A percentile compares a stretch with the other conserved stretches of the same genome.
phyloP scores from a whole-genome alignment of 208 protist genomes.

The Kentomonas sorsogonicus region DNA sequence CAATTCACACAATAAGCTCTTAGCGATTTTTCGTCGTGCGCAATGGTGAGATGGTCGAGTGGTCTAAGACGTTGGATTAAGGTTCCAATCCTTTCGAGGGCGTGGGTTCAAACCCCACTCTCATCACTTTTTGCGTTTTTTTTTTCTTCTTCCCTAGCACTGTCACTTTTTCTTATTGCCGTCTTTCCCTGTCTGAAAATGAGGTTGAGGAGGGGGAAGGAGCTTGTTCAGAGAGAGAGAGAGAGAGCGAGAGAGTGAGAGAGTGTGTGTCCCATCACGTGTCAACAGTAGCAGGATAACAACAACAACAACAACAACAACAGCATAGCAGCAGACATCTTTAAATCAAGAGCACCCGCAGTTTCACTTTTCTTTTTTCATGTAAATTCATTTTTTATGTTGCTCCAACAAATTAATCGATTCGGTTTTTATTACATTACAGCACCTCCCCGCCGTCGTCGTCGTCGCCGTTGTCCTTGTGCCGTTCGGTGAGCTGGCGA shows the following conservation, averaged over 20 bases:
- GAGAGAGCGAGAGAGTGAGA: too few relatives aligned
- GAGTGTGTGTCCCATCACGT: too few relatives aligned
- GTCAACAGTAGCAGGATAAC: too few relatives aligned
- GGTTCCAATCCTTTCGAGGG: constrained; percentile 22
- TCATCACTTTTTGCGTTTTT: constrained; percentile 23
- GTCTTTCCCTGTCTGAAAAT: too few relatives aligned
- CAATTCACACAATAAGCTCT: too few relatives aligned
- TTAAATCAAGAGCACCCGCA: background rate
- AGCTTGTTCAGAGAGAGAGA: too few relatives aligned
- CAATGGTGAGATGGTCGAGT: constrained; percentile 23
- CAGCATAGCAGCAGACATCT: background rate
- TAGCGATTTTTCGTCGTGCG: too few relatives aligned
- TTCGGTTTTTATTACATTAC: constrained; percentile 7
- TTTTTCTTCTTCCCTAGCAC: background rate
- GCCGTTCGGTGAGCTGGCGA: background rate
- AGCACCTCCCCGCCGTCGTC: background rate
- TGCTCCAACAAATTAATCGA: background rate
- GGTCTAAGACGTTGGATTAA: constrained; percentile 22
- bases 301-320: too few relatives aligned
- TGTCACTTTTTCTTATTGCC: background rate
- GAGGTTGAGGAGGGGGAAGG: too few relatives aligned
- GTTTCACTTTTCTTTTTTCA: background rate
- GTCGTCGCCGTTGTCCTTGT: constrained; percentile 3
- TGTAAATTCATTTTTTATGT: constrained; percentile 10
- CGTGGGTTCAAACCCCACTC: constrained; percentile 22